Base-by-base conservation (phyloP, 192 early-diverging fungal species). In the Funneliformis geosporum region DNA sequence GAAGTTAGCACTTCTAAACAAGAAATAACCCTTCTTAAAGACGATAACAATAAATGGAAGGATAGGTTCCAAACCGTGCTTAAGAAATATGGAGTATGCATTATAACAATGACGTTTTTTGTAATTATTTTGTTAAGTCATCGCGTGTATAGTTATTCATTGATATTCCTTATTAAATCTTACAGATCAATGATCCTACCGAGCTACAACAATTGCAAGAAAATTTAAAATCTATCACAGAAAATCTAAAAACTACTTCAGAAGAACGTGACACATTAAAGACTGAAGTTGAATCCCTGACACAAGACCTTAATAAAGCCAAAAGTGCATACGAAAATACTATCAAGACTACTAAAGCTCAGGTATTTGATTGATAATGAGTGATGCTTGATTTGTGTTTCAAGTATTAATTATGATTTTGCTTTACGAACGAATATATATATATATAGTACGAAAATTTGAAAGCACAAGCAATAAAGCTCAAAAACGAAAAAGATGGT, bases 121-220 rank as follows among this genome's bases (percentile, higher is more conserved):
- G 10, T 10, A 21, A 21, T 11, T 43, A 43, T 33, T 28, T 65
- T 28, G 7, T 1, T 65, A 33, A 28, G 33, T 65, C 23, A 4
- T 65, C 23, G 2, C 27, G 33, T 64, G 4, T 12, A 42, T 69
- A 0, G 10, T 69, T 23, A 8, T 43, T n/a, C 43, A 21, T 44
- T 42, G 40, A 7, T 5, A 9, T 8, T 43, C 8, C 27, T 14
- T 33, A 11, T 5, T 33, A 27, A 64, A 27, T 64, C 25, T 64
- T 27, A 27, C 12, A 69, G 67, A 69, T 69, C 21, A 69, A 42
- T 42, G 67, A 69, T 42, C 67, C 67, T 69, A 42, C 67, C 4
- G 67, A 69, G 23, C 38, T 69, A n/a, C 67, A 69, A 42, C 33
- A 69, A 23, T 23, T 69, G 21, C 33, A 69, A n/a, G 67, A 69